Evolutionary conservation across 441 rosid species (phyloP), one percentile per base, ranked within the genome.

Genomic region (Gossypium gossypioides): DNA sequence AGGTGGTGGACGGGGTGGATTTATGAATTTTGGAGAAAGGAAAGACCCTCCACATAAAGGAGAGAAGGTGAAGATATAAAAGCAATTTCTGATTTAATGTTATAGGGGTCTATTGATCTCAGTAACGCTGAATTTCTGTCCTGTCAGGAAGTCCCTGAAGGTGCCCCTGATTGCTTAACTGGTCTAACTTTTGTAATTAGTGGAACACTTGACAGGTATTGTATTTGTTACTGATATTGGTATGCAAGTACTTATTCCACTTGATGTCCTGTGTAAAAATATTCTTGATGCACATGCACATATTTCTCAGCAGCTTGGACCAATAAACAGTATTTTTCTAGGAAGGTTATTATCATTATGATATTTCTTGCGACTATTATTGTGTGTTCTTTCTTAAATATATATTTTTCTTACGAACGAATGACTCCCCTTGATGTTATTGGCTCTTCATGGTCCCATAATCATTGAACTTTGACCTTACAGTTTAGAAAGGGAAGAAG

Each of bases 11-110:
- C 85, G 93, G 51, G 92, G 97, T 78, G 97, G 96, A 72, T 91
- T 91, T 83, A 88, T 88, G 97, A 89, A 86, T 81, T 95, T 90
- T 80, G 97, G 95, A 71, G 96, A 92, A 81, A 87, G 99, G 77
- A 95, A 92, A 87, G 97, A 95, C 81, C 99, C 97, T 78, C 97
- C 97, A 0, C 97, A 92, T 76, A 95, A 92, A 88, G 99, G 99
- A 79, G 94, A 95, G 86, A 95, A 91, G 94, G 99, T 95, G 27
- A 69, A 71, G 54, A 10, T 61, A 10, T 67, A 32, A 12, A 46
- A 16, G 22, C 56, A 63, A 58, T 75, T 29, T 69, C 29, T 61
- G 59, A 63, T 37, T 44, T 51, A 68, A 42, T 58, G 27, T 40
- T 51, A 19, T 21, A 50, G 22, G 70, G n/a, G 29, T 54, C 29